Percentiles rank a stretch among this genome's conserved stretches.
These are phyloP conservation scores for Colletotrichum eleusines DNA, from an alignment of 2,329 filamentous ascomycete species.

Conservation along the genomic window DNA sequence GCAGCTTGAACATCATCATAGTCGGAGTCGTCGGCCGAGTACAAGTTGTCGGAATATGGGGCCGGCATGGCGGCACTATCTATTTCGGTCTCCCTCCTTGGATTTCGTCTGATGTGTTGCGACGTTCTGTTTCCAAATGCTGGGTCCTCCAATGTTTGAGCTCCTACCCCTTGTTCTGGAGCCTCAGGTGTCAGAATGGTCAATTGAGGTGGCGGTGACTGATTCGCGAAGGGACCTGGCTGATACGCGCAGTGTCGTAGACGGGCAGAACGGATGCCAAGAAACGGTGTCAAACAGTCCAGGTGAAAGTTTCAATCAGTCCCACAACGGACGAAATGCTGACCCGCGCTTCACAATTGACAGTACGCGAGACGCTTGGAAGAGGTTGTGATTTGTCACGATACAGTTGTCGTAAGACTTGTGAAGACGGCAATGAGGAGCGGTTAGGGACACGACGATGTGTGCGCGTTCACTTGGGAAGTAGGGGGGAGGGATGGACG, in stretches of 20 bases:
- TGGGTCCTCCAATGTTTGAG: conserved; percentile 34
- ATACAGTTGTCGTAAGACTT: conserved; percentile 21
- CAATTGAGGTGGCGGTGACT: conserved; percentile 18
- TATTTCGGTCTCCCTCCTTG: conserved; percentile 29
- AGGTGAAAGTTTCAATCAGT: not conserved
- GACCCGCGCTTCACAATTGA: not conserved
- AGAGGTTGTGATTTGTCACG: not conserved
- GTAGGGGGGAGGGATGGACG: not conserved
- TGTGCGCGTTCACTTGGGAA: conserved; percentile 28
- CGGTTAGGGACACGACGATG: conserved; percentile 11
- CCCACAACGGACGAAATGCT: conserved; percentile 12
- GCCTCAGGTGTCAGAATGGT: not conserved
- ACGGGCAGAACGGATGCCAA: conserved; percentile 31
- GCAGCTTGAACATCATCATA: conserved; percentile 31
- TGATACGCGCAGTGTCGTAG: conserved; percentile 39
- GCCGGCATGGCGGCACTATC: conserved; percentile 55
- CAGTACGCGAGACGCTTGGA: not conserved
- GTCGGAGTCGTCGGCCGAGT: conserved; percentile 39
- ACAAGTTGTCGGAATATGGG: conserved; percentile 56
- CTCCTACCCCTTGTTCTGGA: conserved; percentile 18
- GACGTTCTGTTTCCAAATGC: conserved; percentile 32
- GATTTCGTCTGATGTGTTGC: conserved; percentile 1
- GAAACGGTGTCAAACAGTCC: conserved; percentile 30
- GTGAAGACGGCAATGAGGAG: conserved; percentile 7
- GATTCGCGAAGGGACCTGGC: conserved; percentile 36